A percentile compares a stretch with the other conserved stretches of the same genome.
phyloP scores from a whole-genome alignment of 176 grass and related monocot species.

The Elymus sibiricus region DNA sequence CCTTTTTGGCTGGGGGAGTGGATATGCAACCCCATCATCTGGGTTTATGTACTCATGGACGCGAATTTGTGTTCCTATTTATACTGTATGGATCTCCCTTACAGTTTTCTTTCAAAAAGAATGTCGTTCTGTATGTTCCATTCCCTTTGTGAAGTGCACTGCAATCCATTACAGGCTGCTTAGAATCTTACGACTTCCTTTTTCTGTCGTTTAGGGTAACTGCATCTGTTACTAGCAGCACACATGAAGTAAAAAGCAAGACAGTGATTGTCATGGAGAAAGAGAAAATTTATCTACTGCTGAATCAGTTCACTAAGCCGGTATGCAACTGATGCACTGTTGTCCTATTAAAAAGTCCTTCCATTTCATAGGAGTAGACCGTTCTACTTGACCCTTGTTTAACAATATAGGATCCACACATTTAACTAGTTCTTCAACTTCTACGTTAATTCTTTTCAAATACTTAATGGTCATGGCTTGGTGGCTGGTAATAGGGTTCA shows the following conservation, averaged over 20 bases:
- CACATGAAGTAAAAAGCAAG: constrained; percentile 96
- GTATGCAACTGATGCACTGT: constrained; percentile 38
- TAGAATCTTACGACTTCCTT: constrained; percentile 28
- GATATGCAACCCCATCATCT: not conserved
- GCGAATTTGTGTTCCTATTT: not conserved
- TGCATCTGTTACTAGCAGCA: constrained; percentile 97
- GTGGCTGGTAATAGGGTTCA: constrained; percentile 1
- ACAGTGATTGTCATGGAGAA: constrained; percentile 86
- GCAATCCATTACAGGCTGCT: not conserved
- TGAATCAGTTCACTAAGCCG: constrained; percentile 84
- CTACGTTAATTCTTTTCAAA: not conserved
- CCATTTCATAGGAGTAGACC: not conserved
- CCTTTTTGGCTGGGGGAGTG: no score
- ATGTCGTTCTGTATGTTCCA: not conserved
- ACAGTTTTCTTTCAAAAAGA: not conserved
- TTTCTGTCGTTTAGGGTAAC: constrained; percentile 57
- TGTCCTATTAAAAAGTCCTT: not conserved
- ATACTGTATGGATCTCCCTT: not conserved
- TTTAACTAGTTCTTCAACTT: not conserved
- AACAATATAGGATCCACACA: not conserved
- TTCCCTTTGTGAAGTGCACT: not conserved
- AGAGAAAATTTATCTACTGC: constrained; percentile 81
- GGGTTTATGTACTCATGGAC: not conserved
- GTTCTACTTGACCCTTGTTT: constrained; percentile 13
- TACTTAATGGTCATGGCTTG: not conserved